These are phyloP conservation scores for Lippia alba DNA, from an alignment of 305 asterid genomes.

Conservation along the genomic window DNA sequence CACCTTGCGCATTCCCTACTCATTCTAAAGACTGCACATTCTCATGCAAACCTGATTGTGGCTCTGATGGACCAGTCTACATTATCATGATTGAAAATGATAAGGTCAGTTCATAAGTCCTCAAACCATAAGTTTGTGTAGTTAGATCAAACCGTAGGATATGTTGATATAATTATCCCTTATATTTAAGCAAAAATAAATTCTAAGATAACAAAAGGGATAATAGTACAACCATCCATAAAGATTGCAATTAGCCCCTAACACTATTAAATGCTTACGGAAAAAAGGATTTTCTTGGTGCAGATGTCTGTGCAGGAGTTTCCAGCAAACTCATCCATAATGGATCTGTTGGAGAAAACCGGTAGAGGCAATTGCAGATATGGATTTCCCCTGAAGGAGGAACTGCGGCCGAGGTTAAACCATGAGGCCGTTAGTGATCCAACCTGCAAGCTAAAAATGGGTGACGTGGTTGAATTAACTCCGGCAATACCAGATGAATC, in stretches of 20 bases:
- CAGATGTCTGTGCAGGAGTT: slow-evolving; percentile 98
- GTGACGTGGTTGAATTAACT: slow-evolving; percentile 87
- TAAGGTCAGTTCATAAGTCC: slow-evolving; percentile 56
- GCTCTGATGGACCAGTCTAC: slow-evolving; percentile 79
- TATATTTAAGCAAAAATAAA: no score
- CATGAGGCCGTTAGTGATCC: slow-evolving; percentile 72
- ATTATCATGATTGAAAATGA: slow-evolving; percentile 87
- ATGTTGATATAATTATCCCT: no score
- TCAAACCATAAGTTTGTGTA: no score
- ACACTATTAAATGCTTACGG: no score
- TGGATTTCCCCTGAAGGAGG: slow-evolving; percentile 76
- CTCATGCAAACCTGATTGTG: slow-evolving; percentile 74
- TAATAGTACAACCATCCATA: no score
- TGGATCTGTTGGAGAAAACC: slow-evolving; percentile 67
- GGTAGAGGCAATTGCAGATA: slow-evolving; percentile 70
- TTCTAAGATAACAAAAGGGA: no score
- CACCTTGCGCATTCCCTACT: slow-evolving; percentile 82
- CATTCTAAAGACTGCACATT: slow-evolving; percentile 80
- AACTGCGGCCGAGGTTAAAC: slow-evolving; percentile 83
- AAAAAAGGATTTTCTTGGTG: slow-evolving; percentile 8
- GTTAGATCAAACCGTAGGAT: no score
- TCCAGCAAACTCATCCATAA: slow-evolving; percentile 70
- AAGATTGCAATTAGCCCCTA: no score
- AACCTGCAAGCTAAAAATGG: slow-evolving; percentile 83
- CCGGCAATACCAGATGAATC: slow-evolving; percentile 91